These are phyloP conservation scores for Boletus vermiculosoides DNA, from an alignment of 768 basidiomycete species.

Conservation along the genomic window DNA sequence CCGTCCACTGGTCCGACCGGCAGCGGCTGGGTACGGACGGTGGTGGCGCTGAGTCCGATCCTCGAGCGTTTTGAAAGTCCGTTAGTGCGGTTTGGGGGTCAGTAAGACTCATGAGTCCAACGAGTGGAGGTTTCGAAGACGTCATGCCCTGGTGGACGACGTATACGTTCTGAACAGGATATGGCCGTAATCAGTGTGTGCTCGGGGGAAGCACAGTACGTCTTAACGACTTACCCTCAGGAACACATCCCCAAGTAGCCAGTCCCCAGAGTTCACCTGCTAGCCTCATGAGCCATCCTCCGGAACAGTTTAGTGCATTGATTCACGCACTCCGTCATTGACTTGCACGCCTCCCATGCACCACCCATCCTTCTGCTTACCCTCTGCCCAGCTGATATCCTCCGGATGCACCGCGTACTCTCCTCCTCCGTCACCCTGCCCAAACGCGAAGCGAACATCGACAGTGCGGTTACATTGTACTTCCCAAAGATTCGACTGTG, in stretches of 20 bases:
- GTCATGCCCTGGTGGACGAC: constrained; percentile 46
- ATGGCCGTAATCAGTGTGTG: constrained; percentile 2
- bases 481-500: constrained; percentile 42
- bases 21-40: constrained; percentile 12
- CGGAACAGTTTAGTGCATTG: neutral
- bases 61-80: constrained; percentile 43
- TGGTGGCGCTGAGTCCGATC: constrained; percentile 38
- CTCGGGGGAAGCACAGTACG: neutral
- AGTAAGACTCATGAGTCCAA: constrained; percentile 49
- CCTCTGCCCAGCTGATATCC: constrained; percentile 52
- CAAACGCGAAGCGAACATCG: constrained; percentile 46
- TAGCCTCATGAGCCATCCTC: constrained; percentile 1
- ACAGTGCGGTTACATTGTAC: constrained; percentile 50
- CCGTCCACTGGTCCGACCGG: constrained; percentile 13
- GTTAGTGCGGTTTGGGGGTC: constrained; percentile 36
- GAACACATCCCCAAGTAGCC: constrained; percentile 60
- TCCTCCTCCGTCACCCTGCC: constrained; percentile 30
- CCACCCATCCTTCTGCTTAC: constrained; percentile 42
- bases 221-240: constrained; percentile 42
- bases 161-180: constrained; percentile 48
- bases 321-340: constrained; percentile 44
- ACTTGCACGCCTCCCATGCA: constrained; percentile 58
- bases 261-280: constrained; percentile 56
- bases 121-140: constrained; percentile 37
- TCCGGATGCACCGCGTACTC: constrained; percentile 50